These are phyloP conservation scores for Bryopsis sp. DNA, from an alignment of 139 green algal species.

Conservation along the genomic window DNA sequence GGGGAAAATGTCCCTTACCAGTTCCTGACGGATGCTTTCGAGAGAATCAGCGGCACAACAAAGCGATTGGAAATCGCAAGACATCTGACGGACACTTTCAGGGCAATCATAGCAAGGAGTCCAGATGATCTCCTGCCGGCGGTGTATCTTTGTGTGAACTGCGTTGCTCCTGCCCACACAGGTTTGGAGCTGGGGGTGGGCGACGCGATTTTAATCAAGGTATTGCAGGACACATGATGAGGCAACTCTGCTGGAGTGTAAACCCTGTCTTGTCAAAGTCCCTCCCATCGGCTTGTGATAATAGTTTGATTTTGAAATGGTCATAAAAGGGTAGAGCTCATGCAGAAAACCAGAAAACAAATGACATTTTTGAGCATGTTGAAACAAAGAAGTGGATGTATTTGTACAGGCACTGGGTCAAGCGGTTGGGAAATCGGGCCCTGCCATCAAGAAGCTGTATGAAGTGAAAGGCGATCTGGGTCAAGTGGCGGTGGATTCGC, in stretches of 20 bases:
- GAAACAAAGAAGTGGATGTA: no score
- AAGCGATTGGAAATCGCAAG: conserved; percentile 63
- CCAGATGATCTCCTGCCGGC: conserved; percentile 74
- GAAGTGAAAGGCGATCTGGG: conserved; percentile 81
- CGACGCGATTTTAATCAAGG: conserved; percentile 86
- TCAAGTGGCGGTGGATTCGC: conserved; percentile 53
- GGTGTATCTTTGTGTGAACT: conserved; percentile 89
- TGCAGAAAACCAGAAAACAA: no score
- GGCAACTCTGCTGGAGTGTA: no score
- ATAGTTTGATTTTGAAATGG: no score
- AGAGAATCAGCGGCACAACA: conserved; percentile 42
- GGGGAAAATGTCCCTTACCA: conserved; percentile 66
- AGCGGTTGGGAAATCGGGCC: conserved; percentile 75
- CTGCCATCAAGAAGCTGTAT: conserved; percentile 73
- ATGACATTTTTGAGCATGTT: no score
- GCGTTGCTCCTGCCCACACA: conserved; percentile 77
- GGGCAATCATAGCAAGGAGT: conserved; percentile 62
- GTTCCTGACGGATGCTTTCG: conserved; percentile 69
- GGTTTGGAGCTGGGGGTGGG: conserved; percentile 94
- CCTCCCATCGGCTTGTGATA: no score
- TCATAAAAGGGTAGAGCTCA: no score
- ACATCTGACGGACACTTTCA: conserved; percentile 65
- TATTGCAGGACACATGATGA: no score
- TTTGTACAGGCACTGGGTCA: conserved; percentile 58
- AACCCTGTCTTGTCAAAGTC: no score